These are phyloP conservation scores for Gentiana dahurica DNA, from an alignment of 257 asterid genomes.

Conservation along the genomic window DNA sequence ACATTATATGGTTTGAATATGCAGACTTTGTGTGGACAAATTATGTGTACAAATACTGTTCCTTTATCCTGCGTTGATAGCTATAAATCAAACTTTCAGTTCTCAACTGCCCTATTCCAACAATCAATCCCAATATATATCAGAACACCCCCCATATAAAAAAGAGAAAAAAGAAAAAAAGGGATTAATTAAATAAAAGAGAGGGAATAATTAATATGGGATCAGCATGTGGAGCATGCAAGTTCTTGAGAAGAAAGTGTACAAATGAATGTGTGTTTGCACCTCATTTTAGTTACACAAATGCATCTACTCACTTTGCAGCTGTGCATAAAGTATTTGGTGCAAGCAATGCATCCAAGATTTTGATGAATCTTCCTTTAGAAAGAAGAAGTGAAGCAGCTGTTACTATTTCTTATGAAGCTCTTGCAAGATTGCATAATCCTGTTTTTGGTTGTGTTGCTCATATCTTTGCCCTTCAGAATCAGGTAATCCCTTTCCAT, in stretches of 20 bases:
- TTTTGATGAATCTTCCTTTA: slow-evolving; percentile 37
- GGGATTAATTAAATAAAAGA: slow-evolving; percentile 18
- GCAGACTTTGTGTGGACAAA: too few relatives aligned
- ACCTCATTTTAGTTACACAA: slow-evolving; percentile 51
- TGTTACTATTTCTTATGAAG: slow-evolving; percentile 51
- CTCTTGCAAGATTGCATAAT: slow-evolving; percentile 57
- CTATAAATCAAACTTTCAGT: slow-evolving; percentile 25
- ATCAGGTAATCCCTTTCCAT: slow-evolving; percentile 26
- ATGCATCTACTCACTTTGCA: slow-evolving; percentile 45
- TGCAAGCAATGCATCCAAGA: slow-evolving; percentile 67
- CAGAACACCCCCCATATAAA: background rate
- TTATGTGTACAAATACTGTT: too few relatives aligned
- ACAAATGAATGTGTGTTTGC: slow-evolving; percentile 51
- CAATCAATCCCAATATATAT: background rate
- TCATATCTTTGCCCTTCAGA: slow-evolving; percentile 55
- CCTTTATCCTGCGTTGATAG: background rate
- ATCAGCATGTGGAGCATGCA: slow-evolving; percentile 74
- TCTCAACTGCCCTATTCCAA: background rate
- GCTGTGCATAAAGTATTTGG: slow-evolving; percentile 73
- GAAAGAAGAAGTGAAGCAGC: slow-evolving; percentile 45
- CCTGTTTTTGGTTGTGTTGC: slow-evolving; percentile 64
- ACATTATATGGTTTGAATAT: too few relatives aligned
- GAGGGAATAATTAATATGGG: slow-evolving; percentile 23
- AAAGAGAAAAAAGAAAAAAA: slow-evolving; percentile 9
- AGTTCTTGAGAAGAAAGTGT: slow-evolving; percentile 63